These are phyloP conservation scores for Heliosperma pusillum DNA, from an alignment of 148 eudicot species.

Conservation along the genomic window DNA sequence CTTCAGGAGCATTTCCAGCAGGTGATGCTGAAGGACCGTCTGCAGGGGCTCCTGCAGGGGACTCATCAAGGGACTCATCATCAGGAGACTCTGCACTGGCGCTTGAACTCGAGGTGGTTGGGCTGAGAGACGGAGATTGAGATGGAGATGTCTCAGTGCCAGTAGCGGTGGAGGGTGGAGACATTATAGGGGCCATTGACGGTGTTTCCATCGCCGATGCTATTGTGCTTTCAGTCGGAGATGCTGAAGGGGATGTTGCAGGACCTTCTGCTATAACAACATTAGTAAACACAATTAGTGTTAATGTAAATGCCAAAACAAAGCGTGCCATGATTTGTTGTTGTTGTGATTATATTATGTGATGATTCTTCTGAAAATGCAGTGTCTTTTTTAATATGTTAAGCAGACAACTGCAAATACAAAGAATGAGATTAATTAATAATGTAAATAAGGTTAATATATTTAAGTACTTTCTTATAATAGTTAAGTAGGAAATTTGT, in stretches of 20 bases:
- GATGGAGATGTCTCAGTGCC: neutral
- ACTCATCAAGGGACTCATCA: neutral
- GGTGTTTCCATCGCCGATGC: neutral
- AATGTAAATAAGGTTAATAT: neutral
- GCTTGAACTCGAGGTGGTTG: neutral
- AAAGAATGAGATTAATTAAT: slow-evolving; percentile 8
- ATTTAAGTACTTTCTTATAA: neutral
- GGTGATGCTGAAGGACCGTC: slow-evolving; percentile 8
- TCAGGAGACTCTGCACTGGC: neutral
- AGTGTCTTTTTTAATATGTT: slow-evolving; percentile 5
- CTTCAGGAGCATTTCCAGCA: neutral
- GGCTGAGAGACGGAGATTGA: neutral
- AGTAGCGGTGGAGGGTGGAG: neutral
- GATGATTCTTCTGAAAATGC: slow-evolving; percentile 16
- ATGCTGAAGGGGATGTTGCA: neutral
- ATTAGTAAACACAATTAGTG: neutral
- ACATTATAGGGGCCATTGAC: neutral
- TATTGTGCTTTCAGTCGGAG: neutral
- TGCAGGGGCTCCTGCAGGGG: neutral
- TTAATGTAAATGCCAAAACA: neutral
- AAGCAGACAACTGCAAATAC: slow-evolving; percentile 21
- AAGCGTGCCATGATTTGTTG: slow-evolving; percentile 4
- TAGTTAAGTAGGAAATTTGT: neutral
- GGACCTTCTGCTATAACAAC: neutral
- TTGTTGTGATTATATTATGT: neutral